phyloP scores from a whole-genome alignment of 108 stramenopile species.

The Nitzschia palea region DNA sequence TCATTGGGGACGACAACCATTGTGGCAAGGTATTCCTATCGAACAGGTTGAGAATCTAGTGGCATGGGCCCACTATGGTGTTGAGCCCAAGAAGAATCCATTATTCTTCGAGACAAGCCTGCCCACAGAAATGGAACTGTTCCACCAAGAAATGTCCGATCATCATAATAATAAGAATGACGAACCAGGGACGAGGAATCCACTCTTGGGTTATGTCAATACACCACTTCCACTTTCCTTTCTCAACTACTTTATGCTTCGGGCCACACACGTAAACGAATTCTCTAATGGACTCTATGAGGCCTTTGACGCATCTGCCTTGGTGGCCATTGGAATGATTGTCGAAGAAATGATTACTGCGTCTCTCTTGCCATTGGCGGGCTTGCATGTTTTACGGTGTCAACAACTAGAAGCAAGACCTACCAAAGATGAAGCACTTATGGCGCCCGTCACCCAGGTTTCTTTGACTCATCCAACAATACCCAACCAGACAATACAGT shows the following conservation, averaged over 20 bases:
- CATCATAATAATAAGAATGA: too few species aligned
- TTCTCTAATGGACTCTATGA: not conserved
- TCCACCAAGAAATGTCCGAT: not conserved
- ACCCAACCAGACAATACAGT: not conserved
- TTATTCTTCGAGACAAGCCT: not conserved
- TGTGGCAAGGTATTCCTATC: constrained; percentile 8
- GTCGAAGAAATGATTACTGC: constrained; percentile 68
- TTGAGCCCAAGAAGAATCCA: not conserved
- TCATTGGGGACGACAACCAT: constrained; percentile 6
- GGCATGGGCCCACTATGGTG: constrained; percentile 21
- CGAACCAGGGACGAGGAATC: not conserved
- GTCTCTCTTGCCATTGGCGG: constrained; percentile 57
- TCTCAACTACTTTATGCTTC: constrained; percentile 8
- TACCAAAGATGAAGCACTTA: not conserved
- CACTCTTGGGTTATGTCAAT: constrained; percentile 8
- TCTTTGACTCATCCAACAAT: not conserved
- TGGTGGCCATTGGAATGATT: constrained; percentile 56
- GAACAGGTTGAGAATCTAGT: constrained; percentile 22
- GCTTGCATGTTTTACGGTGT: constrained; percentile 52
- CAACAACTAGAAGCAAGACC: constrained; percentile 30
- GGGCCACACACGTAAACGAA: not conserved
- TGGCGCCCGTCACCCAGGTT: not conserved
- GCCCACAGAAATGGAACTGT: not conserved
- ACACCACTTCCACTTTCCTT: constrained; percentile 28
- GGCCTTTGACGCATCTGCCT: constrained; percentile 50